Base-by-base conservation (phyloP, 164 flowering plant genomes). In the Chimonanthus salicifolius region DNA sequence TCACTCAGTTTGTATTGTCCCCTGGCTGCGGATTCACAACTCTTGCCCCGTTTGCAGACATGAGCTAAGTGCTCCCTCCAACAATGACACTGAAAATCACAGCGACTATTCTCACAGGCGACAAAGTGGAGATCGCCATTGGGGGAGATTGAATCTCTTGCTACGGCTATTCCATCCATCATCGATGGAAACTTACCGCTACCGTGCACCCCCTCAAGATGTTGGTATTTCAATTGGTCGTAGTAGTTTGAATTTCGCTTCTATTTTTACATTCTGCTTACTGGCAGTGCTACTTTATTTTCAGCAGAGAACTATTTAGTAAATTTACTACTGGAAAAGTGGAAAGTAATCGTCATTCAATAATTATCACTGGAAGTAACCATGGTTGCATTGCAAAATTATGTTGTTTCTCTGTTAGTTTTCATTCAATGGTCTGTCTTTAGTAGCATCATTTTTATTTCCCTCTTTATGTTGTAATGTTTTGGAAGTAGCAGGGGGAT, bases 21-120 rank as follows among this genome's bases (percentile, higher is more conserved):
- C 98, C 0, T 92, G 98, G 98, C 74, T 94, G 64, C 74, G 82
- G 85, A 83, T 94, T 64, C 98, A 94, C 77, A 92, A 94, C 70
- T 87, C 95, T 6, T 92, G 98, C 71, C 97, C 97, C 0, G 94
- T 94, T 60, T 94, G 98, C 71, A 82, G 98, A 16, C 79, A 78
- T 0, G 92, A 85, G 76, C 21, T 94, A 54, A 87, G 84, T 0
- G 76, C 47, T 10, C n/a, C 51, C 10, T 4, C 44, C 45, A 15
- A 3, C 7, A 33, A 60, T 5, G 64, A 54, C n/a, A 21, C 4
- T 6, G 65, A 43, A 65, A 18, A 49, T 46, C 75, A 72, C 20
- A 67, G 45, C 5, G 33, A 65, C 8, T 16, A 10, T 20, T 11
- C 21, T 7, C 15, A 11, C 13, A 33, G 49, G 58, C 58, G n/a